Percentiles rank a stretch among this genome's conserved stretches.
These are phyloP conservation scores for Moniliella sp. DNA, from an alignment of 1,284 basidiomycete species.

Conservation along the genomic window DNA sequence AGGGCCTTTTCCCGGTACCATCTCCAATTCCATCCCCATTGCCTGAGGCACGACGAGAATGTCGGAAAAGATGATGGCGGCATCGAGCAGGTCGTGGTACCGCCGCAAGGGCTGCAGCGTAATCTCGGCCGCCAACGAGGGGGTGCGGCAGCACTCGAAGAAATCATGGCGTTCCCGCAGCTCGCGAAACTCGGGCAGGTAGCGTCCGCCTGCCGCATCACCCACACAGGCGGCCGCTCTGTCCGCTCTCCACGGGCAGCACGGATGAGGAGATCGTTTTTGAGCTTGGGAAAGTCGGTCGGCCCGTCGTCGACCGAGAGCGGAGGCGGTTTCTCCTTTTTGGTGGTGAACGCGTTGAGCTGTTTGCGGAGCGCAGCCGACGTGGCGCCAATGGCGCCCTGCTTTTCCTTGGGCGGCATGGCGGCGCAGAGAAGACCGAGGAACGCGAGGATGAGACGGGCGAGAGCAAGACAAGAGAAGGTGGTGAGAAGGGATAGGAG, in stretches of 20 bases:
- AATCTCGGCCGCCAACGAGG: constrained; percentile 29
- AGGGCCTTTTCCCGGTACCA: constrained; percentile 30
- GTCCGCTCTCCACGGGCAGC: constrained; percentile 72
- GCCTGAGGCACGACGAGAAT: constrained; percentile 33
- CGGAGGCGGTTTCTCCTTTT: no score
- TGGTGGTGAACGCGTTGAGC: constrained; percentile 6
- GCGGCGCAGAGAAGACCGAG: no score
- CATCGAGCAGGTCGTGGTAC: constrained; percentile 27
- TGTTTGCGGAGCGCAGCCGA: constrained; percentile 1
- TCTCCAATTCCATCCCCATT: constrained; percentile 31
- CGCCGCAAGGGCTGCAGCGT: constrained; percentile 30
- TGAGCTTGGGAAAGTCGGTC: constrained; percentile 37
- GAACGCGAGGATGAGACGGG: no score
- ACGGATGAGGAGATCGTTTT: constrained; percentile 70
- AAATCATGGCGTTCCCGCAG: constrained; percentile 30
- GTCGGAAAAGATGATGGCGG: constrained; percentile 33
- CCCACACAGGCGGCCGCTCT: constrained; percentile 84
- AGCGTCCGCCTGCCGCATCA: constrained; percentile 98
- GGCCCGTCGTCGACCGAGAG: constrained; percentile 2
- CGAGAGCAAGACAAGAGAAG: no score
- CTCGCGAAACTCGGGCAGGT: constrained; percentile 31
- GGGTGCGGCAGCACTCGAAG: constrained; percentile 30
- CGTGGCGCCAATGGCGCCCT: no score
- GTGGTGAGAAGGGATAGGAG: no score
- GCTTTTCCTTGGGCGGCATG: no score